Evolutionary conservation across 345 rosid genomes (phyloP), one percentile per base, ranked within the genome.

Genomic region (Nephelium lappaceum): DNA sequence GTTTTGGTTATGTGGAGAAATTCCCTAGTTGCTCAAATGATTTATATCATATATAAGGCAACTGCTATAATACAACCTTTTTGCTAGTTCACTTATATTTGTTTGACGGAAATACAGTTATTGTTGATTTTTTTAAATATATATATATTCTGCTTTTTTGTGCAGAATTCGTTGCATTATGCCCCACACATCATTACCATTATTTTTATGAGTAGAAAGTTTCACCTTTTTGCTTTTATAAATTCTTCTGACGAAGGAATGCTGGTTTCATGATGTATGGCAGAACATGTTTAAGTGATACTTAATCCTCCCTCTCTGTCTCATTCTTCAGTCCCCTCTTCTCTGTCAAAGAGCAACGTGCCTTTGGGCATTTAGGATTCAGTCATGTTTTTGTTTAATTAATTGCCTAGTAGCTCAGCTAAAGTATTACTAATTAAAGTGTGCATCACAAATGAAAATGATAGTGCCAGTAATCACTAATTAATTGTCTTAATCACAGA

Each of bases 171-270:
- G 71, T 27, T 47, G 60, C 15, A 27, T 64, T 67, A 47, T 49
- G 61, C 61, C 47, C 23, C 41, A 31, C 19, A 36, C 12, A n/a
- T 64, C 43, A 62, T 41, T 73, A 21, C 55, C 8, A 4, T 31
- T 31, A 31, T 31, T 25, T 60, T 36, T 53, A 41, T 60, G 18
- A 24, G 21, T 60, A 45, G 51, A 45, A 45, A 45, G 51, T 45
- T 45, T 45, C 51, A 45, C 5, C 12, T 45, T 51, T 4, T 41
- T 21, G 19, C 51, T n/a, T 38, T 21, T 73, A 14, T 42, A 23
- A 42, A 62, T 73, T 73, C 77, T 73, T 62, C 53, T 8, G 11
- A 63, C 19, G 36, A 74, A 74, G 18, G 60, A 27, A 8, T 74
- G n/a, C 6, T 4, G 21, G 24, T 61, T 73, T 23, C 11, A 24